phyloP scores from a whole-genome alignment of 495 filamentous ascomycete species.

The Penicillium soppii region DNA sequence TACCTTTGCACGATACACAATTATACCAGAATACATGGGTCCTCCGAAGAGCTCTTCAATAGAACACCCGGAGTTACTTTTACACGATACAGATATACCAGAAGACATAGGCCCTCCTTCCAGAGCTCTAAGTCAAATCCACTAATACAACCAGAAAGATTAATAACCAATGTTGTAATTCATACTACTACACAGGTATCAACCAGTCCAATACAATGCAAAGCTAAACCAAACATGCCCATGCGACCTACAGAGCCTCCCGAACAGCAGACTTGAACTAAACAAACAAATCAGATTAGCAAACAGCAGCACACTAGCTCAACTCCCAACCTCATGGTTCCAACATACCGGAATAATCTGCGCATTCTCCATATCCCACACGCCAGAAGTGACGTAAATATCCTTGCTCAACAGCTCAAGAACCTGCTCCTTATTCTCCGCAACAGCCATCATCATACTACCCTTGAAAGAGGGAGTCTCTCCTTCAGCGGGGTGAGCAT shows the following conservation, averaged over 20 bases:
- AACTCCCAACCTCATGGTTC: not conserved
- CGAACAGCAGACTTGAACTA: constrained; percentile 45
- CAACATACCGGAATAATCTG: constrained; percentile 47
- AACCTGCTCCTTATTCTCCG: constrained; percentile 66
- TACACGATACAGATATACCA: no score
- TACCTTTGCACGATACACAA: no score
- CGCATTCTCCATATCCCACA: constrained; percentile 84
- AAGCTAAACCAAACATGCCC: not conserved
- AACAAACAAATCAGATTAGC: constrained; percentile 7
- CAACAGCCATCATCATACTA: constrained; percentile 62
- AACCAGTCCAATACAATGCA: not conserved
- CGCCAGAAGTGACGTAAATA: constrained; percentile 64
- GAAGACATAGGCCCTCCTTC: no score
- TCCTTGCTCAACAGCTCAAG: constrained; percentile 66
- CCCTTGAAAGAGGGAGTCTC: constrained; percentile 67
- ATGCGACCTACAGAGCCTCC: constrained; percentile 17
- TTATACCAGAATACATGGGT: no score
- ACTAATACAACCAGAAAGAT: not conserved
- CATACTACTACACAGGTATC: not conserved
- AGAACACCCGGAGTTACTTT: no score
- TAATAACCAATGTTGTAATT: not conserved
- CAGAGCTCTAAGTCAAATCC: no score
- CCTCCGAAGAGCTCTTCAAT: no score
- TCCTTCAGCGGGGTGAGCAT: constrained; percentile 62
- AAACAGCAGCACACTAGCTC: not conserved